A percentile compares a stretch with the other conserved stretches of the same genome.
Conservation (phyloP, 2,329 filamentous ascomycete species). For the Parascedosporium putredinis region DNA sequence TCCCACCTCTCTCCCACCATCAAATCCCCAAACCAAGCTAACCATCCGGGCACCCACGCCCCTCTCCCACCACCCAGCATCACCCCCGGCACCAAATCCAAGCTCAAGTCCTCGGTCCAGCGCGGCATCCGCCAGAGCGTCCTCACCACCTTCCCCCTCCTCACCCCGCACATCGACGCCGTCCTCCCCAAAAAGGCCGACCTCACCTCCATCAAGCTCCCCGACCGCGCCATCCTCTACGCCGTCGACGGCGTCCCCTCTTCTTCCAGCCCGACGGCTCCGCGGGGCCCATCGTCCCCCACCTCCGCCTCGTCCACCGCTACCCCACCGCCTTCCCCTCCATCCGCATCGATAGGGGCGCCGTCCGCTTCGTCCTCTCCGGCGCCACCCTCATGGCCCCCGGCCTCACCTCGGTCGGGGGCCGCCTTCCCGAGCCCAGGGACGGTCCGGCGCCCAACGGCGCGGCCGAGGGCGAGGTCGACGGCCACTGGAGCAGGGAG, state of each 20-base stretch:
- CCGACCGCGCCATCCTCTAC: constrained; percentile 84
- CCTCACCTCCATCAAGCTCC: constrained; percentile 82
- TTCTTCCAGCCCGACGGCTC: constrained; percentile 72
- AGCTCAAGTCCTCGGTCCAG: constrained; percentile 95
- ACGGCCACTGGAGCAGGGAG: constrained; percentile 53
- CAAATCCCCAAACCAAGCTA: too few relatives aligned
- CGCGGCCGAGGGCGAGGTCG: constrained; percentile 32
- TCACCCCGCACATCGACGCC: constrained; percentile 83
- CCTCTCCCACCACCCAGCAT: constrained; percentile 45
- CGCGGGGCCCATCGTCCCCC: constrained; percentile 66
- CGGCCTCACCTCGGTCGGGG: constrained; percentile 75
- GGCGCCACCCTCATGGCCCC: constrained; percentile 96
- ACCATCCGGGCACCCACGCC: too few relatives aligned
- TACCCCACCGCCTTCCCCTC: constrained; percentile 78
- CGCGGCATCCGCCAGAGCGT: constrained; percentile 75
- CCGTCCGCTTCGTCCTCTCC: constrained; percentile 89
- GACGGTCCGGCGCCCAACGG: constrained; percentile 16
- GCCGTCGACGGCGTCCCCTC: constrained; percentile 62
- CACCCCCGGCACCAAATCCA: constrained; percentile 70
- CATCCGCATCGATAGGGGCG: constrained; percentile 85
- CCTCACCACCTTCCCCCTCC: constrained; percentile 72
- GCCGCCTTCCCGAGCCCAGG: constrained; percentile 53
- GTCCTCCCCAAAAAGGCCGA: constrained; percentile 92
- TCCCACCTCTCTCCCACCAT: too few relatives aligned
- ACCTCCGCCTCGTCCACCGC: constrained; percentile 79